These are phyloP conservation scores for Aspergillus transmontanensis DNA, from an alignment of 2,329 filamentous ascomycete species.

Conservation along the genomic window DNA sequence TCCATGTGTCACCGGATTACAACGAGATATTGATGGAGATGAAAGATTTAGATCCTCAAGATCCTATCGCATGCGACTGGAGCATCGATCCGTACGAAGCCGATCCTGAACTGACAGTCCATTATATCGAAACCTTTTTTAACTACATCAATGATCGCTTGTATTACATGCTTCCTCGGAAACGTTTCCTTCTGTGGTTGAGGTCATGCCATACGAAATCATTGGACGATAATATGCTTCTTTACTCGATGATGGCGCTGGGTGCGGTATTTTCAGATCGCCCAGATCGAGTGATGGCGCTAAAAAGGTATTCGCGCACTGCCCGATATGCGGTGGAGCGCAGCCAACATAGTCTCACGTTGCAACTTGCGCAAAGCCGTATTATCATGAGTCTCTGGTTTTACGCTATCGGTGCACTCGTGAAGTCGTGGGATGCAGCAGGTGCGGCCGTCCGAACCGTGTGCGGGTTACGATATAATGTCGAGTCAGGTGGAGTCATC, in stretches of 20 bases:
- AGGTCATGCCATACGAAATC: slow-evolving; percentile 51
- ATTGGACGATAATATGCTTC: slow-evolving; percentile 59
- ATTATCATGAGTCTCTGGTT: slow-evolving; percentile 69
- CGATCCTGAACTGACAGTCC: slow-evolving; percentile 52
- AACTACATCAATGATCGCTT: slow-evolving; percentile 57
- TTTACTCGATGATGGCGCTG: slow-evolving; percentile 62
- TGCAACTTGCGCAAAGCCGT: slow-evolving; percentile 69
- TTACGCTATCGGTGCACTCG: slow-evolving; percentile 61
- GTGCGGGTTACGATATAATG: slow-evolving; percentile 63
- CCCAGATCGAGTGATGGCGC: slow-evolving; percentile 46
- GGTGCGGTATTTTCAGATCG: slow-evolving; percentile 58
- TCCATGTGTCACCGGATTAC: slow-evolving; percentile 27
- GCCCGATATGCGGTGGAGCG: slow-evolving; percentile 60
- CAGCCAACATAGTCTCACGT: slow-evolving; percentile 54
- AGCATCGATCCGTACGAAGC: slow-evolving; percentile 57
- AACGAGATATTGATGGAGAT: slow-evolving; percentile 36
- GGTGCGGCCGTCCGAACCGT: slow-evolving; percentile 64
- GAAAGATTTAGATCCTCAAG: slow-evolving; percentile 30
- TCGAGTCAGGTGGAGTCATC: slow-evolving; percentile 58
- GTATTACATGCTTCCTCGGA: slow-evolving; percentile 59
- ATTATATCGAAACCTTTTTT: slow-evolving; percentile 61
- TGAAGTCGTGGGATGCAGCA: slow-evolving; percentile 65
- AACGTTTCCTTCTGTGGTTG: slow-evolving; percentile 59
- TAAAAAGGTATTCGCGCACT: slow-evolving; percentile 55
- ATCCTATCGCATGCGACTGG: slow-evolving; percentile 44